phyloP scores from a whole-genome alignment of 768 basidiomycete species.

The Boletellus emodensis region DNA sequence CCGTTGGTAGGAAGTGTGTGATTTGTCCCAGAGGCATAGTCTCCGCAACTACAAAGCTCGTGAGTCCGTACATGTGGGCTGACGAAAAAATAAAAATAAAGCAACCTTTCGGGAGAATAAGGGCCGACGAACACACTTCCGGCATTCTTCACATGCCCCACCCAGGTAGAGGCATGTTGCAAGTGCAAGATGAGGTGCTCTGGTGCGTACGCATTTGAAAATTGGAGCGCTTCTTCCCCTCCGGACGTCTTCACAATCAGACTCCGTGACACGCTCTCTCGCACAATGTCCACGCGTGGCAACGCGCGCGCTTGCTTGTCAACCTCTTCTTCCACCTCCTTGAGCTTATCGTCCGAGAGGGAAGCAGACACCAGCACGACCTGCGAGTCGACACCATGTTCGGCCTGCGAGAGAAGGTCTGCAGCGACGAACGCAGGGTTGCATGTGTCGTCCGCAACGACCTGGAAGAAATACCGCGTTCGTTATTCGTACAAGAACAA shows the following conservation, averaged over 20 bases:
- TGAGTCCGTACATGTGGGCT: neutral
- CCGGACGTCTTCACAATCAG: slow-evolving; percentile 73
- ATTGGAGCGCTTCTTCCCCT: slow-evolving; percentile 73
- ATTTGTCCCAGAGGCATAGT: slow-evolving; percentile 98
- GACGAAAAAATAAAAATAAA: slow-evolving; percentile 17
- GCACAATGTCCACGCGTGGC: slow-evolving; percentile 84
- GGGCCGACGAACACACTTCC: slow-evolving; percentile 96
- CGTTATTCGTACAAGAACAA: slow-evolving; percentile 36
- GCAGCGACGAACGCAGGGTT: slow-evolving; percentile 92
- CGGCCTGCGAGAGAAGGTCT: slow-evolving; percentile 95
- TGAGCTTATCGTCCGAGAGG: slow-evolving; percentile 57
- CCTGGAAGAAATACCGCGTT: slow-evolving; percentile 46
- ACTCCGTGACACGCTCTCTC: slow-evolving; percentile 85
- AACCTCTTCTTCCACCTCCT: slow-evolving; percentile 78
- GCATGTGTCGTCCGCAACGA: slow-evolving; percentile 86
- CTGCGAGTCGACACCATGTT: slow-evolving; percentile 97
- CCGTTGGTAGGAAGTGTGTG: slow-evolving; percentile 97
- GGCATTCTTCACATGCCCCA: slow-evolving; percentile 78
- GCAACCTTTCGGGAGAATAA: slow-evolving; percentile 90
- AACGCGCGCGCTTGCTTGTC: slow-evolving; percentile 84
- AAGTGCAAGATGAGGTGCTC: slow-evolving; percentile 96
- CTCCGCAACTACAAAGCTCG: slow-evolving; percentile 70
- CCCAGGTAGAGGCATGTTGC: slow-evolving; percentile 59
- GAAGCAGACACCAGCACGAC: slow-evolving; percentile 86
- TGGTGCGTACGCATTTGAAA: slow-evolving; percentile 97